A percentile compares a stretch with the other conserved stretches of the same genome.
Conservation (phyloP, 2,329 filamentous ascomycete species). For the Claviceps arundinis region DNA sequence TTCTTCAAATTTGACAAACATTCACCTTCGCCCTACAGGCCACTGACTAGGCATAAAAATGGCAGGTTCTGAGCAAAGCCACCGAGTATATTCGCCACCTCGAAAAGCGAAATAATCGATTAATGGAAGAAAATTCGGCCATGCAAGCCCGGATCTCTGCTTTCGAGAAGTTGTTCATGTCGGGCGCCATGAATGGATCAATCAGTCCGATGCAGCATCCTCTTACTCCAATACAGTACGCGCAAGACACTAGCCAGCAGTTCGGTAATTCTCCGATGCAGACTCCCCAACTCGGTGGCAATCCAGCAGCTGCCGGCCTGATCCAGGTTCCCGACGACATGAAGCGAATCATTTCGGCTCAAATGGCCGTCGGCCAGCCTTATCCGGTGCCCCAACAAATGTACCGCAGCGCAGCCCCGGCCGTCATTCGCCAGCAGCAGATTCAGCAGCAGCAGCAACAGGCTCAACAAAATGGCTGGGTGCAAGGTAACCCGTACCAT, state of each 20-base stretch:
- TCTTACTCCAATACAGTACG: constrained; percentile 39
- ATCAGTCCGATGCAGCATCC: constrained; percentile 42
- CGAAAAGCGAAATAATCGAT: constrained; percentile 74
- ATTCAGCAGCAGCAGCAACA: constrained; percentile 39
- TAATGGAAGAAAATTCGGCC: constrained; percentile 67
- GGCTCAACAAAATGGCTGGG: constrained; percentile 40
- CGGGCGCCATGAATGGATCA: constrained; percentile 54
- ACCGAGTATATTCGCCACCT: constrained; percentile 93
- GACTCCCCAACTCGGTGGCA: constrained; percentile 22
- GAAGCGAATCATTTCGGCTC: constrained; percentile 46
- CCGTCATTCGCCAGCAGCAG: constrained; percentile 40
- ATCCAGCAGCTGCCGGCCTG: constrained; percentile 39
- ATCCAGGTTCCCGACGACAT: constrained; percentile 55
- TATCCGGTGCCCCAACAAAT: constrained; percentile 37
- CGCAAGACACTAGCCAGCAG: constrained; percentile 26
- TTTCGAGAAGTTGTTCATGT: constrained; percentile 68
- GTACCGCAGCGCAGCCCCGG: constrained; percentile 29
- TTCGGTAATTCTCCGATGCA: constrained; percentile 33
- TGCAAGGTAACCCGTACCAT: constrained; percentile 40
- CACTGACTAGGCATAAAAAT: constrained; percentile 3
- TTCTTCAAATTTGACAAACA: neutral
- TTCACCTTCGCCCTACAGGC: neutral
- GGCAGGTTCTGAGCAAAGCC: constrained; percentile 70
- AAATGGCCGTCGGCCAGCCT: constrained; percentile 40
- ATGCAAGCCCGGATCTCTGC: constrained; percentile 67